Conservation (phyloP, 441 rosid genomes). For the Corymbia calophylla region DNA sequence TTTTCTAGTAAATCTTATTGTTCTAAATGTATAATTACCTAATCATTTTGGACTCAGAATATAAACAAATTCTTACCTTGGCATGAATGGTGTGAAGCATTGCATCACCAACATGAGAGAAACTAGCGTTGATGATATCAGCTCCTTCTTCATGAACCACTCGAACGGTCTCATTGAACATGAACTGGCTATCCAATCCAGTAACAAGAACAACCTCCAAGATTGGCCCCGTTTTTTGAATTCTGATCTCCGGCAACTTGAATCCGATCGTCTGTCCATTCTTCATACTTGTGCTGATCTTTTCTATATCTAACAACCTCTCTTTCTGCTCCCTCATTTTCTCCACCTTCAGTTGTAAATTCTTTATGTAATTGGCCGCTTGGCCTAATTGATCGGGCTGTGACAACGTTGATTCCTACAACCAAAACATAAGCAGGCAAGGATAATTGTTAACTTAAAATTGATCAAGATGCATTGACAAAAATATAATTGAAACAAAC, state of each 20-base stretch:
- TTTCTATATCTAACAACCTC: slow-evolving; percentile 17
- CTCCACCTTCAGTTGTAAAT: slow-evolving; percentile 54
- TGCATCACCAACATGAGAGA: slow-evolving; percentile 33
- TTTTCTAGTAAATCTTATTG: neutral
- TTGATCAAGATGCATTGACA: neutral
- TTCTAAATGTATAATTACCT: neutral
- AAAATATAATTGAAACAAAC: neutral
- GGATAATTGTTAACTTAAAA: neutral
- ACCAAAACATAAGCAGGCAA: neutral
- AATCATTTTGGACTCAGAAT: neutral
- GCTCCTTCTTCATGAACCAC: slow-evolving; percentile 56
- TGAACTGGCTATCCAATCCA: slow-evolving; percentile 32
- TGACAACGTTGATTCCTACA: slow-evolving; percentile 35
- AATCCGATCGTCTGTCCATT: neutral
- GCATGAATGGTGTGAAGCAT: slow-evolving; percentile 55
- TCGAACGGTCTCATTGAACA: slow-evolving; percentile 44
- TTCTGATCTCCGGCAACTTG: slow-evolving; percentile 32
- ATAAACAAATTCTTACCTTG: slow-evolving; percentile 23
- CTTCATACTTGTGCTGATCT: neutral
- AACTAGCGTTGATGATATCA: slow-evolving; percentile 53
- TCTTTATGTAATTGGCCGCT: slow-evolving; percentile 68
- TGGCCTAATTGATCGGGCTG: slow-evolving; percentile 67
- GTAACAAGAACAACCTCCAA: slow-evolving; percentile 49
- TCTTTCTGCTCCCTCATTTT: slow-evolving; percentile 48
- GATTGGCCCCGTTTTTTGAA: slow-evolving; percentile 44